phyloP scores from a whole-genome alignment of 2,329 filamentous ascomycete species.

The Botrytis medusae region DNA sequence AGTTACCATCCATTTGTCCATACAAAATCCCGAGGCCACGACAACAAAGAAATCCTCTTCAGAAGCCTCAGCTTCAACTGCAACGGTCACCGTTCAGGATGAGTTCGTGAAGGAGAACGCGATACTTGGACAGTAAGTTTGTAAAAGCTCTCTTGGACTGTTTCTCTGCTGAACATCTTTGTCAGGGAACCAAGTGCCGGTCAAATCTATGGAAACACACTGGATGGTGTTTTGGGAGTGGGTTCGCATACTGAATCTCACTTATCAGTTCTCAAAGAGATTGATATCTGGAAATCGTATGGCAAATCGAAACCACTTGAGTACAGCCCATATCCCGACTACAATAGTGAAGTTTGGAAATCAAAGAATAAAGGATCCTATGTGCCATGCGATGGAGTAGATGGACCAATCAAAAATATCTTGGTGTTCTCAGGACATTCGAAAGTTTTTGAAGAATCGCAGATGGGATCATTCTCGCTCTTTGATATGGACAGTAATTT shows the following conservation, averaged over 20 bases:
- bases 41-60: neutral
- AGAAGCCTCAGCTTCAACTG: neutral
- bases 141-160: constrained; percentile 10
- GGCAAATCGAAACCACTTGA: constrained; percentile 51
- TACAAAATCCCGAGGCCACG: neutral
- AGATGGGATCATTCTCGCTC: constrained; percentile 62
- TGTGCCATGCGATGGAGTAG: constrained; percentile 63
- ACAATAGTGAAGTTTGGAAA: constrained; percentile 64
- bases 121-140: constrained; percentile 28
- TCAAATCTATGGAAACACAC: constrained; percentile 57
- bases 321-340: constrained; percentile 71
- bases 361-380: constrained; percentile 56
- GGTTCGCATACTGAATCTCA: constrained; percentile 36
- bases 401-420: constrained; percentile 54
- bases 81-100: neutral
- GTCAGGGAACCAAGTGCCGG: constrained; percentile 48
- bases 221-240: constrained; percentile 48
- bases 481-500: constrained; percentile 61
- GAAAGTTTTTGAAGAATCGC: constrained; percentile 56
- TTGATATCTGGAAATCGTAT: constrained; percentile 45
- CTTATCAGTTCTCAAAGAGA: constrained; percentile 37
- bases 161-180: constrained; percentile 23
- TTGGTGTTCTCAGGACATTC: constrained; percentile 63
- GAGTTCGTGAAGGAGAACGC: constrained; percentile 31
- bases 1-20: constrained; percentile 1